Conservation (phyloP, 2,329 filamentous ascomycete species). For the Ophiostoma ulmi region DNA sequence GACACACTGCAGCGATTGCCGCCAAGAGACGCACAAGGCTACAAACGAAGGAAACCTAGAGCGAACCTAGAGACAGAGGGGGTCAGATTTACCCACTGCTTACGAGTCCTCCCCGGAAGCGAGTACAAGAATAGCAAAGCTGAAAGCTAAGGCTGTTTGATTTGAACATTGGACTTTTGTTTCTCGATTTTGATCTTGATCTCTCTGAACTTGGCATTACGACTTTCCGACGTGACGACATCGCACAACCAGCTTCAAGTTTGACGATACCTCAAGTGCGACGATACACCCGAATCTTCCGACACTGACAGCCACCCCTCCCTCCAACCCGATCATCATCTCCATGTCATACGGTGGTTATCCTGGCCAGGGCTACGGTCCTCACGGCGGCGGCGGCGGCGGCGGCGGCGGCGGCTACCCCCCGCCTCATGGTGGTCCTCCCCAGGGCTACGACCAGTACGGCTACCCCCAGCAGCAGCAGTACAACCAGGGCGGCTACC, state of each 20-base stretch:
- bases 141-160: neutral
- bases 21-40: conserved; percentile 10
- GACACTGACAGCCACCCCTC: neutral
- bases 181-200: neutral
- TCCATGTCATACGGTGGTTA: conserved; percentile 25
- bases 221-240: neutral
- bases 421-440: conserved; percentile 22
- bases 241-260: neutral
- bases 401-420: conserved; percentile 21
- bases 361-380: conserved; percentile 31
- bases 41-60: neutral
- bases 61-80: neutral
- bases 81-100: conserved; percentile 13
- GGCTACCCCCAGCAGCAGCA: conserved; percentile 23
- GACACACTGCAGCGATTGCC: neutral
- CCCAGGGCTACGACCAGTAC: conserved; percentile 27
- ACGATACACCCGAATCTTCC: neutral
- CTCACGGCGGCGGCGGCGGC: conserved; percentile 25
- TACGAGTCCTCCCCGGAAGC: conserved; percentile 7
- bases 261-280: neutral
- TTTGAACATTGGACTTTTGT: neutral
- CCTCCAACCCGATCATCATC: neutral
- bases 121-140: neutral
- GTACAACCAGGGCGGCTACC: conserved; percentile 21
- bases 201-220: neutral